phyloP scores from a whole-genome alignment of 768 basidiomycete species.

The Naganishia vishniacii region DNA sequence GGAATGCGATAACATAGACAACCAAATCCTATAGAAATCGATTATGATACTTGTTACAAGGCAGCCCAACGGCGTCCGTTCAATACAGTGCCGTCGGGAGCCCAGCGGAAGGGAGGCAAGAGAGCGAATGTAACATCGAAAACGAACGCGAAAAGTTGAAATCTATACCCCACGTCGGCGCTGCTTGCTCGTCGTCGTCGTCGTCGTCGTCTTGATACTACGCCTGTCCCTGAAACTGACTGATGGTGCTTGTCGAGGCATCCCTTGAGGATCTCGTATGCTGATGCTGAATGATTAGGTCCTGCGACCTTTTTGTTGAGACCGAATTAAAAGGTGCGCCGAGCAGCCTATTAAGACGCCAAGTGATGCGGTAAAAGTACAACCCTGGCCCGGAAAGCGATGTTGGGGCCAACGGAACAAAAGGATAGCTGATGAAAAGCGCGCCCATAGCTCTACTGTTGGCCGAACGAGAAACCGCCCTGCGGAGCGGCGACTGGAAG shows the following conservation, averaged over 20 bases:
- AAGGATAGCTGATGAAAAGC: neutral
- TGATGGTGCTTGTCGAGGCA: constrained; percentile 22
- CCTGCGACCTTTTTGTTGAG: constrained; percentile 13
- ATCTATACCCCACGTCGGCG: neutral
- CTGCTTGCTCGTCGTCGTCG: neutral
- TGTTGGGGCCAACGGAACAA: neutral
- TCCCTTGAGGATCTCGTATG: constrained; percentile 27
- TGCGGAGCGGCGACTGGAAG: constrained; percentile 74
- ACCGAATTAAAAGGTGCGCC: neutral
- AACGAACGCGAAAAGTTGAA: neutral
- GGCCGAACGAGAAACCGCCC: constrained; percentile 90
- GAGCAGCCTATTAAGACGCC: constrained; percentile 6
- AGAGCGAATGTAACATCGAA: neutral
- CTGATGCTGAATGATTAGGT: constrained; percentile 17
- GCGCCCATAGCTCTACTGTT: constrained; percentile 4
- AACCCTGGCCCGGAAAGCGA: constrained; percentile 12
- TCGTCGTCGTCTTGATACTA: too few species aligned
- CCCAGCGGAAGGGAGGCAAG: too few species aligned
- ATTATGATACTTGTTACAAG: constrained; percentile 12
- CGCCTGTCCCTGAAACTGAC: neutral
- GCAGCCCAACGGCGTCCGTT: neutral
- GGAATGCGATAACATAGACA: constrained; percentile 7
- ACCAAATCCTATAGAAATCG: neutral
- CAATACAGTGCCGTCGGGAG: too few species aligned
- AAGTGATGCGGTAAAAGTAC: constrained; percentile 11